These are phyloP conservation scores for Sporothrix dimorphospora DNA, from an alignment of 2,329 filamentous ascomycete genomes.

Conservation along the genomic window DNA sequence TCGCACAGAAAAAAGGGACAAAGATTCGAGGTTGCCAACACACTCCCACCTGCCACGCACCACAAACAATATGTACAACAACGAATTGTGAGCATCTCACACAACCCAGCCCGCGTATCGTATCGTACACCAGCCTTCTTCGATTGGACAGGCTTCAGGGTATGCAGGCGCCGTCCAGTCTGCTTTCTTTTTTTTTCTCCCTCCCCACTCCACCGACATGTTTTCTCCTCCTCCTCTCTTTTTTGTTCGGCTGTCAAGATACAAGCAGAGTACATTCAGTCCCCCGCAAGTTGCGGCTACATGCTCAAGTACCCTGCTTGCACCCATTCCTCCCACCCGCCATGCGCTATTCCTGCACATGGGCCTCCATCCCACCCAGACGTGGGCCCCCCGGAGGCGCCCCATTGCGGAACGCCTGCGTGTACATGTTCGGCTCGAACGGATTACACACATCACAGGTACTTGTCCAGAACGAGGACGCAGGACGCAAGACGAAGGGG, in stretches of 20 bases:
- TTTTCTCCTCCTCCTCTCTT: neutral
- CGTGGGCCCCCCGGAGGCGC: neutral
- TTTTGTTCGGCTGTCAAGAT: neutral
- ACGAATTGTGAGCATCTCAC: neutral
- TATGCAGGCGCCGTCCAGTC: neutral
- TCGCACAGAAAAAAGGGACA: neutral
- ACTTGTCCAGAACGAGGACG: neutral
- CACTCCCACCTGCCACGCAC: neutral
- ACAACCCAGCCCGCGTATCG: constrained; percentile 2
- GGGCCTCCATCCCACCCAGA: neutral
- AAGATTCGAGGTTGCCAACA: constrained; percentile 2
- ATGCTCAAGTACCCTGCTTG: neutral
- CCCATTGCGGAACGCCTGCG: neutral
- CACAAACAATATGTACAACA: neutral
- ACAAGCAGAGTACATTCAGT: neutral
- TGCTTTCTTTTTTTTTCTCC: neutral
- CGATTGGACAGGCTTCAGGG: constrained; percentile 1
- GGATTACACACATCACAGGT: neutral
- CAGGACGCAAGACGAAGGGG: neutral
- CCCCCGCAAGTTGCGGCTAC: neutral
- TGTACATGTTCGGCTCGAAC: neutral
- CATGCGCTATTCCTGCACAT: constrained; percentile 16
- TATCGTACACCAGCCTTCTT: neutral
- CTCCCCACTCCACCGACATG: neutral
- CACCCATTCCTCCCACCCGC: neutral